These are phyloP conservation scores for Saccharomycopsis sp. DNA, from an alignment of 805 yeast species.

Conservation along the genomic window DNA sequence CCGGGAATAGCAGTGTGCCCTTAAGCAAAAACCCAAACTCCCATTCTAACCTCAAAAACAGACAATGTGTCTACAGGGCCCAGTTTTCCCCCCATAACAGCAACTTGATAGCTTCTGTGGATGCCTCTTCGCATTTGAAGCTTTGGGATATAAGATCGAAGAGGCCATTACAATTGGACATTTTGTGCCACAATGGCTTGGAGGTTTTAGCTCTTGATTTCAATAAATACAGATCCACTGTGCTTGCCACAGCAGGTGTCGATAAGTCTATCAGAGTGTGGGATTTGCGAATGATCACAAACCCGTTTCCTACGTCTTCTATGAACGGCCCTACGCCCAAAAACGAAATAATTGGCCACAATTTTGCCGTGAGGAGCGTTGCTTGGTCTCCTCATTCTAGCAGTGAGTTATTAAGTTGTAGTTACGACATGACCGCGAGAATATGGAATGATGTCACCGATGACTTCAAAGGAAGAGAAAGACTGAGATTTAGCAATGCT, in stretches of 20 bases:
- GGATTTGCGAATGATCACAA: conserved; percentile 72
- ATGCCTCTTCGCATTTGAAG: conserved; percentile 66
- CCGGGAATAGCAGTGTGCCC: conserved; percentile 28
- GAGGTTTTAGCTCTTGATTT: conserved; percentile 81
- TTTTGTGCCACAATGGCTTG: conserved; percentile 69
- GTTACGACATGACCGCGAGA: conserved; percentile 89
- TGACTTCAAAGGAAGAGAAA: conserved; percentile 40
- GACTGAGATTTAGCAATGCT: conserved; percentile 30
- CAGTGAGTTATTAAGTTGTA: conserved; percentile 61
- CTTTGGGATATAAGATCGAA: conserved; percentile 78
- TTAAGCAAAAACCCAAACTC: conserved; percentile 33
- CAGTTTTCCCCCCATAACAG: conserved; percentile 82
- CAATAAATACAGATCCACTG: conserved; percentile 78
- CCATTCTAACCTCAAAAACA: conserved; percentile 30
- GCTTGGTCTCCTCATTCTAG: conserved; percentile 87
- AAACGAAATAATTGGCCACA: conserved; percentile 80
- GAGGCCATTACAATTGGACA: conserved; percentile 48
- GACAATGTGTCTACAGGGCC: conserved; percentile 72
- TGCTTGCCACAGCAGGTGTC: conserved; percentile 87
- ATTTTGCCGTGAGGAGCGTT: conserved; percentile 76
- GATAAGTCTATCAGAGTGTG: conserved; percentile 79
- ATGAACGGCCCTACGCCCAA: conserved; percentile 55
- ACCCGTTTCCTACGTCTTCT: conserved; percentile 30
- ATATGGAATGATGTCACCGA: conserved; percentile 76
- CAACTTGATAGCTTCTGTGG: conserved; percentile 58